Conservation (phyloP, 352 stramenopile genomes). For the Aphanomyces invadans region DNA sequence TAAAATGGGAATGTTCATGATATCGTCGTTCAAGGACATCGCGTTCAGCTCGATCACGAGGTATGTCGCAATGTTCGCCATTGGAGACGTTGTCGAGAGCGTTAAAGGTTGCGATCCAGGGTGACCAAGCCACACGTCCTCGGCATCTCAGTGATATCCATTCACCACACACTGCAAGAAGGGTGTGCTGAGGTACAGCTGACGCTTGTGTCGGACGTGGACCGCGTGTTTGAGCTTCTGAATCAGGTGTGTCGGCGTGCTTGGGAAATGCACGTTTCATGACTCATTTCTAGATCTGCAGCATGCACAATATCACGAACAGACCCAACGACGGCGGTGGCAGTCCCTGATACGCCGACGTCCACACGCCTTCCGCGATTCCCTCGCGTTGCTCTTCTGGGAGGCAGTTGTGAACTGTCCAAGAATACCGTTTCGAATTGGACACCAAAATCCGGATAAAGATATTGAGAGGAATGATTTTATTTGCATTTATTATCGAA, state of each 20-base stretch:
- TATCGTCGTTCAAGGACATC: slow-evolving; percentile 14
- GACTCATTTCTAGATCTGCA: not conserved
- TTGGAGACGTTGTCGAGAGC: not conserved
- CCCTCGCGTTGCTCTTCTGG: no score
- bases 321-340: no score
- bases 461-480: no score
- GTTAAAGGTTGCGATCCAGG: not conserved
- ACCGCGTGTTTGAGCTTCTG: slow-evolving; percentile 13
- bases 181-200: not conserved
- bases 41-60: not conserved
- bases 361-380: no score
- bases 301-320: not conserved
- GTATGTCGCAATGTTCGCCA: not conserved
- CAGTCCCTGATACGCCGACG: no score
- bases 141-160: slow-evolving; percentile 1
- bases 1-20: slow-evolving; percentile 17
- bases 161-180: not conserved
- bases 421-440: no score
- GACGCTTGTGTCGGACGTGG: slow-evolving; percentile 1
- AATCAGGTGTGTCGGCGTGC: not conserved
- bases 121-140: slow-evolving; percentile 4
- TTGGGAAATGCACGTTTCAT: not conserved
- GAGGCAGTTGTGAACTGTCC: no score
- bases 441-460: no score
- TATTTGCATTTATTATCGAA: no score